Base-by-base conservation (phyloP, 108 stramenopile genomes). In the Cylindrotheca fusiformis region DNA sequence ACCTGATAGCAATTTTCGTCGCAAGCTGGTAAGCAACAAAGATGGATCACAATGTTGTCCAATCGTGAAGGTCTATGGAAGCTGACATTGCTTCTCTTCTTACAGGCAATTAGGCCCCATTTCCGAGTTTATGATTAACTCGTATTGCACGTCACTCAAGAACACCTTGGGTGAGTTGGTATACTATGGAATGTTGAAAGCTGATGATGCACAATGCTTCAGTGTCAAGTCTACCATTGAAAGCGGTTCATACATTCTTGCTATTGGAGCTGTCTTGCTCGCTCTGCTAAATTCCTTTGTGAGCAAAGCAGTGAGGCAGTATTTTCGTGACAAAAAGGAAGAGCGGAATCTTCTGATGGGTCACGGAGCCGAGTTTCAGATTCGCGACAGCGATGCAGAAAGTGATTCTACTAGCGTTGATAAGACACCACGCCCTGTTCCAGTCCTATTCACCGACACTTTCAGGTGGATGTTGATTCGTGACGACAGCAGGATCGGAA, bases 141-240 rank as follows among this genome's bases (percentile, higher is more conserved):
- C 74, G 0, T 83, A 83, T 53, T 89, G 87, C 67, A 84, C 61
- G 22, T 58, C 75, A 2, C 62, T 93, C 30, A 33, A 78, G 19
- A 69, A 61, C 23, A 74, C 73, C 26, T 87, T 93, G 46, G 62
- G 67, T 3, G 55, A 76, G 8, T 55, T 87, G 36, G 77, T 81
- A 0, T 89, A 72, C 63, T 79, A 71, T 61, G 88, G 86, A 3
- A 72, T 89, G 21, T 32, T 93, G 30, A 69, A 77, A 23, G 67
- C 59, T 31, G 69, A 74, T 26, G 84, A 93, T 73, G 91, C 87
- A 10, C 87, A 89, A 55, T 89, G 87, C 56, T 93, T 89, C 58
- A 69, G 78, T 30, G 73, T 88, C 8, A 41, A 86, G 48, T 81
- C 87, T 0, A 53, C 56, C 26, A 81, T 89, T 24, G 77, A 85